Base-by-base conservation (phyloP, 177 flowering plant genomes). In the Vitis hybrid region DNA sequence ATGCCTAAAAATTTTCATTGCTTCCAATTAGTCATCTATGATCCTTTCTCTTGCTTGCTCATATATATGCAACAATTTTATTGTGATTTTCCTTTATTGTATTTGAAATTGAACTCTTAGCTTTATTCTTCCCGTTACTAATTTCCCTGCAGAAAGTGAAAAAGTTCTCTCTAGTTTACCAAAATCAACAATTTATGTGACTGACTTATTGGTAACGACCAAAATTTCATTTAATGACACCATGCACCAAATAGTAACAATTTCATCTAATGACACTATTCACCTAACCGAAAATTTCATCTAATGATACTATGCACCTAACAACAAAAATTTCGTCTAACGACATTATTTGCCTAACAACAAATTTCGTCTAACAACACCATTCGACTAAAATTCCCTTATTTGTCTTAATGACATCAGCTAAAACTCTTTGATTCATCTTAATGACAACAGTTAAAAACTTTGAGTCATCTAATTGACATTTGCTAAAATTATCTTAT, bases 131-230 rank as follows among this genome's bases (percentile, higher is more conserved):
- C 63, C 13, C 11, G 6, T 48, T 56, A 13, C 21, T 14, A 1
- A 9, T 64, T 16, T 62, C 27, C 58, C 8, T 57, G 54, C 85
- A 89, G 87, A 89, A 87, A 79, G 89, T 89, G 76, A 89, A 86
- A 86, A 87, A 81, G 79, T 89, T 89, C 72, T 81, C 88, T 8
- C 60, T 85, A 60, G 80, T 78, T 32, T 80, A 83, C 60, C 71
- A 71, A 52, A 76, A 64, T 5, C 70, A 56, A 35, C 73, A 56
- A 27, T 27, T 27, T 27, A 27, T 27, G 0, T 27, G 27, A 27
- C 27, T 27, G 27, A 0, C 27, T 27, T 2, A 27, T 27, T 27
- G 27, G 27, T 2, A 27, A 27, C 0, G 0, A 0, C 27, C 0
- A 27, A 24, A 27, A 27, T 27, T 27, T 27, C 27, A 27, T 27